These are phyloP conservation scores for Leccinum barrowsii DNA, from an alignment of 768 basidiomycete species.

Conservation along the genomic window DNA sequence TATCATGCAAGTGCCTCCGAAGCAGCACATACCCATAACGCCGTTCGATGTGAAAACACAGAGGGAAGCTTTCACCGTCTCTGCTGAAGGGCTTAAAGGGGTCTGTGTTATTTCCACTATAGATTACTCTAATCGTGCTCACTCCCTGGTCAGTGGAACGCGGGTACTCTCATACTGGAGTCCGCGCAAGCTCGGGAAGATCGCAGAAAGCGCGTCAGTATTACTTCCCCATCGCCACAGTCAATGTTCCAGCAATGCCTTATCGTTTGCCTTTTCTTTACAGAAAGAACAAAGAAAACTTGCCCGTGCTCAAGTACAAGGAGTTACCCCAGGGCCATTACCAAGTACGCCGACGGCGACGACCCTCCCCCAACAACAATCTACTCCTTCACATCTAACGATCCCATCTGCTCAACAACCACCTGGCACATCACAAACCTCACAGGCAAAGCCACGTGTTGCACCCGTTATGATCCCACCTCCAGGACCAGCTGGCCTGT, in stretches of 20 bases:
- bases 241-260: conserved; percentile 10
- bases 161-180: conserved; percentile 55
- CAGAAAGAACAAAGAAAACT: conserved; percentile 74
- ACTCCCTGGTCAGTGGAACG: conserved; percentile 56
- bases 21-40: conserved; percentile 60
- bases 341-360: conserved; percentile 21
- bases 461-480: conserved; percentile 34
- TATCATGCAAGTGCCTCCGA: conserved; percentile 66
- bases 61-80: conserved; percentile 69
- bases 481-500: conserved; percentile 21
- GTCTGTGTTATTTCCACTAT: conserved; percentile 40
- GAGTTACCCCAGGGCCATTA: conserved; percentile 18
- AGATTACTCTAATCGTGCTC: conserved; percentile 7
- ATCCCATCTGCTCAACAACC: conserved; percentile 24
- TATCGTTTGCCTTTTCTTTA: conserved; percentile 3
- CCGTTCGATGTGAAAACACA: conserved; percentile 67
- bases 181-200: conserved; percentile 75
- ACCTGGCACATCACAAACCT: conserved; percentile 11
- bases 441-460: conserved; percentile 27
- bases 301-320: conserved; percentile 50
- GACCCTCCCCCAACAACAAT: conserved; percentile 35
- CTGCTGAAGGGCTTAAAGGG: conserved; percentile 68
- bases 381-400: conserved; percentile 23
- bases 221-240: conserved; percentile 1
- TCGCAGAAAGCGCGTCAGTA: conserved; percentile 69